Base-by-base conservation (phyloP, 2,329 filamentous ascomycete species). In the Penicillium sp. region DNA sequence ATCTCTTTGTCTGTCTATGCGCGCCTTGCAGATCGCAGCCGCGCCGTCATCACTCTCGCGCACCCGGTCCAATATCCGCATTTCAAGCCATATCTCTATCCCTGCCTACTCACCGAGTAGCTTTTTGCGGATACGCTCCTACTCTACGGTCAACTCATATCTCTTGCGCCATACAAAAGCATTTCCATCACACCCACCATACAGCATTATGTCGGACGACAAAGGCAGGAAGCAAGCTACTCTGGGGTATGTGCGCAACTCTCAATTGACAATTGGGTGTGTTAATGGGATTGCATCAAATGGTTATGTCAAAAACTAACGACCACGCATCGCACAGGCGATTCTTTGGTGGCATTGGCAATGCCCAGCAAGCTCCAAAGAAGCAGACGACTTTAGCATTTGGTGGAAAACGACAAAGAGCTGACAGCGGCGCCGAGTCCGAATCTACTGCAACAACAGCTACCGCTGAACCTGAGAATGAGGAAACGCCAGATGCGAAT, bases 341-440 rank as follows among this genome's bases (percentile, higher is more conserved):
- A 71, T 97, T 96, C 77, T 96, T 97, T 70, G 85, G 85, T 18
- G 82, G 84, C 37, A 80, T 83, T 23, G 84, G 84, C 65, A 87
- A 85, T 47, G 73, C 81, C 5, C 67, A 64, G 48, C 66, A 71
- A 42, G 77, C 83, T 16, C 83, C 85, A 11, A 81, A 83, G 33
- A 88, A 91, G 71, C 91, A 96, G 73, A 88, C 90, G 1, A 94
- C 87, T 63, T 77, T 96, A 34, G 83, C 88, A 0, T 96, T 96
- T 68, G 85, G 86, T 37, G 67, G 65, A 37, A 86, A 85, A 45
- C 86, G 84, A 43, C 74, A 71, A 54, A 63, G 71, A 26, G 67
- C 69, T 39, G 62, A 64, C 43, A 67, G 69, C 58, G 64, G 69
- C 48, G 54, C 64, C 29, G 57, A 65, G 24, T 61, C 66, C 13